phyloP scores from a whole-genome alignment of 768 basidiomycete species.

The Mycena epipterygia region DNA sequence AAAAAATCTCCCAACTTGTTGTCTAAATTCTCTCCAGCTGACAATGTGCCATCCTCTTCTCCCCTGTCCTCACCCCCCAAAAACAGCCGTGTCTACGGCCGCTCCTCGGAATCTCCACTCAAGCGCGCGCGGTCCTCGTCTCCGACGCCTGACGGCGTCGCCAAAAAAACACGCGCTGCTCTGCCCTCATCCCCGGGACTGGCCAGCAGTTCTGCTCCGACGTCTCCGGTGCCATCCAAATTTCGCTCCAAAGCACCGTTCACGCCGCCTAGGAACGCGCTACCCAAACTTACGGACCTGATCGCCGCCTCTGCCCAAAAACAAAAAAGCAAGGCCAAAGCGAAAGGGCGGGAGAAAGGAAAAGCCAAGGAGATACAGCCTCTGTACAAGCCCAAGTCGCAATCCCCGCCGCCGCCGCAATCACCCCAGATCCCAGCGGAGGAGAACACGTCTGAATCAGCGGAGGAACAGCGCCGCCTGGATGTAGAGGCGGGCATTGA shows the following conservation, averaged over 20 bases:
- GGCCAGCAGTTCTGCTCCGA: slow-evolving; percentile 13
- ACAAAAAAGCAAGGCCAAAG: slow-evolving; percentile 28
- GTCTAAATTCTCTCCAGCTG: slow-evolving; percentile 4
- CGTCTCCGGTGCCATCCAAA: background rate
- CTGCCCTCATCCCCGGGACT: background rate
- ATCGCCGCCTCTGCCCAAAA: slow-evolving; percentile 36
- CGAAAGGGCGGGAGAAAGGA: slow-evolving; percentile 12
- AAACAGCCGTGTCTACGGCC: slow-evolving; percentile 40
- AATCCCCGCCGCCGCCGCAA: background rate
- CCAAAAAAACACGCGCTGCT: slow-evolving; percentile 25
- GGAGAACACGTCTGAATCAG: no score
- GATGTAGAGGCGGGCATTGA: slow-evolving; percentile 10
- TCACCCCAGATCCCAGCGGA: background rate
- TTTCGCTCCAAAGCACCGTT: slow-evolving; percentile 1
- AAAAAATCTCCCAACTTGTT: background rate
- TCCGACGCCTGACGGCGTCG: slow-evolving; percentile 7
- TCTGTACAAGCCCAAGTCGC: background rate
- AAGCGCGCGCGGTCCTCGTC: slow-evolving; percentile 31
- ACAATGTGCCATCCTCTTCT: slow-evolving; percentile 31
- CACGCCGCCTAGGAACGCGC: slow-evolving; percentile 28
- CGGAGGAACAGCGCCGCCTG: slow-evolving; percentile 6
- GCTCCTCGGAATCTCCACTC: slow-evolving; percentile 2
- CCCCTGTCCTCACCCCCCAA: slow-evolving; percentile 39
- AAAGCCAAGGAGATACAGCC: slow-evolving; percentile 7
- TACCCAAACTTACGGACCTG: slow-evolving; percentile 29